Conservation (phyloP, 352 stramenopile species). For the Globisporangium megalacanthum region DNA sequence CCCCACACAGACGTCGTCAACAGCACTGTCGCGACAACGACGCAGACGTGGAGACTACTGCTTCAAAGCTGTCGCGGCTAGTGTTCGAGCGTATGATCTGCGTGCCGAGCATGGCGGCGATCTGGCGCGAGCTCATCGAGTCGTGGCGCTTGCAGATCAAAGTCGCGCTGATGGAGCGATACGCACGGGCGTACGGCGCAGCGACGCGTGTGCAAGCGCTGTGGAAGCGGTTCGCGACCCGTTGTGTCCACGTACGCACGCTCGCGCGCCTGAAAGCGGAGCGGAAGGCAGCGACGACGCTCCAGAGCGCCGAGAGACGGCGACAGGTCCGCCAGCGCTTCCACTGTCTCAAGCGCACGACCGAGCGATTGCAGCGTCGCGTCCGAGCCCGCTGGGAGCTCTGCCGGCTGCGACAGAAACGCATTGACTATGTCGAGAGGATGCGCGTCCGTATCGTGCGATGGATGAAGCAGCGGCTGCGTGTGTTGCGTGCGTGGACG, state of each 20-base stretch:
- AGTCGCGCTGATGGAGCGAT: slow-evolving; percentile 17
- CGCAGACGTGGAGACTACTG: background rate
- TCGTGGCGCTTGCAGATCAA: slow-evolving; percentile 42
- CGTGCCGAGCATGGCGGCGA: slow-evolving; percentile 27
- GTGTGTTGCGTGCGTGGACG: slow-evolving; percentile 44
- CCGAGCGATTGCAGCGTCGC: slow-evolving; percentile 17
- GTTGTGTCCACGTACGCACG: slow-evolving; percentile 6
- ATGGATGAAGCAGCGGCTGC: slow-evolving; percentile 44
- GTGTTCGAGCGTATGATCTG: slow-evolving; percentile 44
- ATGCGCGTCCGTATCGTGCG: slow-evolving; percentile 39
- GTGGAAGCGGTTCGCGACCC: slow-evolving; percentile 27
- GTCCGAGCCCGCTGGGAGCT: slow-evolving; percentile 31
- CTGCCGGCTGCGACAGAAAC: slow-evolving; percentile 28
- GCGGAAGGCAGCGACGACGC: slow-evolving; percentile 29
- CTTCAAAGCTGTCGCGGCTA: slow-evolving; percentile 20
- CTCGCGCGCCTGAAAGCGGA: slow-evolving; percentile 34
- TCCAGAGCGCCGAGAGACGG: slow-evolving; percentile 41
- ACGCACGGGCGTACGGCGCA: slow-evolving; percentile 33
- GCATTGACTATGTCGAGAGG: slow-evolving; percentile 23
- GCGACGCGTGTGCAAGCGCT: slow-evolving; percentile 41
- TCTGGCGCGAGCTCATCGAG: slow-evolving; percentile 43
- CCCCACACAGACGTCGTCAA: background rate
- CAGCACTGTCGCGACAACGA: background rate
- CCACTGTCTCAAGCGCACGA: slow-evolving; percentile 4
- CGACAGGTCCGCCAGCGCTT: slow-evolving; percentile 19